Conservation (phyloP, 306 rosid species). For the Vigna trinervia region DNA sequence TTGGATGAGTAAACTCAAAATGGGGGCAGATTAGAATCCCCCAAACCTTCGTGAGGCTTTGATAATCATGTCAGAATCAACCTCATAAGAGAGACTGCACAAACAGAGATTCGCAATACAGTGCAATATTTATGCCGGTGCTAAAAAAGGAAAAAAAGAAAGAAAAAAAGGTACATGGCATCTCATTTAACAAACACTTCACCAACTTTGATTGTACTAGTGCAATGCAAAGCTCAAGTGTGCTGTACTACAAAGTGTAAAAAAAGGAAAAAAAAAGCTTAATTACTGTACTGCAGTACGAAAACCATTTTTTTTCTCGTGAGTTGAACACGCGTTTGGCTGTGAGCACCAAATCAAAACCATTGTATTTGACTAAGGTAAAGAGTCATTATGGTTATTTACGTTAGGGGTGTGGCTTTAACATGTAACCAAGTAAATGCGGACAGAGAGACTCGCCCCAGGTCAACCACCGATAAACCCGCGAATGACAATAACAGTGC, state of each 20-base stretch:
- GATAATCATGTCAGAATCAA: constrained; percentile 7
- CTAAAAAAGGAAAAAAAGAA: neutral
- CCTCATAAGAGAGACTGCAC: neutral
- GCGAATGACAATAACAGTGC: neutral
- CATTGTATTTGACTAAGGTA: neutral
- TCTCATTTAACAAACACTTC: neutral
- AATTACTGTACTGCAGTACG: constrained; percentile 40
- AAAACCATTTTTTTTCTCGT: neutral
- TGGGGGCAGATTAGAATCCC: constrained; percentile 29
- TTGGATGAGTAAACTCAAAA: constrained; percentile 9
- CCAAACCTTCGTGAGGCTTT: constrained; percentile 4
- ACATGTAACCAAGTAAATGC: neutral
- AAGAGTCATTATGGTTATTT: neutral
- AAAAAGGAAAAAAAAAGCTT: neutral
- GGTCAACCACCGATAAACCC: neutral
- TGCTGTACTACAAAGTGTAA: constrained; percentile 24
- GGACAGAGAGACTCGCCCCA: neutral
- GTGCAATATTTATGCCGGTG: neutral
- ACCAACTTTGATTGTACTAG: neutral
- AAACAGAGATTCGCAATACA: constrained; percentile 1
- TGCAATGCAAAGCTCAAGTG: constrained; percentile 13
- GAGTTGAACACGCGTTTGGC: constrained; percentile 28
- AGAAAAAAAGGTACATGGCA: constrained; percentile 17
- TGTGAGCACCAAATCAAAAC: constrained; percentile 3
- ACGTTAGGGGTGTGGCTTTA: neutral